Percentiles rank a stretch among this genome's conserved stretches.
Evolutionary conservation across 73 alveolate species (phyloP).

Genomic region (Vitrella brassicaformis): DNA sequence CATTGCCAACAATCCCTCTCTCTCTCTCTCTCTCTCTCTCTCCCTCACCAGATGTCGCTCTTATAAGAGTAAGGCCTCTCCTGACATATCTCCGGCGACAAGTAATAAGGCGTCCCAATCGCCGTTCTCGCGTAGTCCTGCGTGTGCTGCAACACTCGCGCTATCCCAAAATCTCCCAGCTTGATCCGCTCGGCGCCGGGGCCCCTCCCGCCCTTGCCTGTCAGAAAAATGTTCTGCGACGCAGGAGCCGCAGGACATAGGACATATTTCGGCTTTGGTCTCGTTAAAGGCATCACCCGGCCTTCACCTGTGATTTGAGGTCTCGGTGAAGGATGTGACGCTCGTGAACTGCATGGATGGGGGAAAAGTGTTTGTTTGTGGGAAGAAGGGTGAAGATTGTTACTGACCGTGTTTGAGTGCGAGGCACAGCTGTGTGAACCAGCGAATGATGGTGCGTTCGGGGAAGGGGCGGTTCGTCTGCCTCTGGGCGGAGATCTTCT

Average conservation of each 20-base stretch:
- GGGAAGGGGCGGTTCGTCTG: constrained; percentile 17
- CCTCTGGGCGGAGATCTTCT: too few species aligned
- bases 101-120: constrained; percentile 96
- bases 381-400: too few species aligned
- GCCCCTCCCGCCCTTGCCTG: constrained; percentile 22
- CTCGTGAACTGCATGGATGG: too few species aligned
- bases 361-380: too few species aligned
- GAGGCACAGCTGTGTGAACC: constrained; percentile 38
- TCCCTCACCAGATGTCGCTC: constrained; percentile 97
- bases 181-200: too few species aligned
- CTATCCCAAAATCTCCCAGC: constrained; percentile 46
- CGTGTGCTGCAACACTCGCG: constrained; percentile 45
- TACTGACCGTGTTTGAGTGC: constrained; percentile 46
- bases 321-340: constrained; percentile 63
- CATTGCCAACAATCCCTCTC: too few species aligned
- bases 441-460: constrained; percentile 14
- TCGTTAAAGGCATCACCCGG: too few species aligned
- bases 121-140: constrained; percentile 90
- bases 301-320: constrained; percentile 56
- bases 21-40: too few species aligned
- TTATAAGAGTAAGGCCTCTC: constrained; percentile 91
- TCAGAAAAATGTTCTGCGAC: constrained; percentile 74
- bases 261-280: too few species aligned
- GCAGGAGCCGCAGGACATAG: too few species aligned
- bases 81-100: constrained; percentile 93